Evolutionary conservation across 441 rosid genomes (phyloP).

Genomic region (Gossypium aridum): DNA sequence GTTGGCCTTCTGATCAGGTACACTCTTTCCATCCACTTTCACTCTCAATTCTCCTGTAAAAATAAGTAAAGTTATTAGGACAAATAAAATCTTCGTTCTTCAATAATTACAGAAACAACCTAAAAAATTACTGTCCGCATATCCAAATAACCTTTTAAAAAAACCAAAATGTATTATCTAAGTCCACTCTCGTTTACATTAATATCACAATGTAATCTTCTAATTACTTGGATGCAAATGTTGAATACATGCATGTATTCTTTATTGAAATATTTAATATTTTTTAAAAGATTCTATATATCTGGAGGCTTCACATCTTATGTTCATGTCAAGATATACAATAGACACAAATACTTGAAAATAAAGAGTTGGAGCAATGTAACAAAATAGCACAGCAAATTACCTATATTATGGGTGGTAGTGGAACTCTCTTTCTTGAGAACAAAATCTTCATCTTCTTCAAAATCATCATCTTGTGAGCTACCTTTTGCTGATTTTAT

Average conservation of each 20-base stretch:
- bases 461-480: conserved; percentile 60
- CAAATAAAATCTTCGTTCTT: background rate
- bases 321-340: background rate
- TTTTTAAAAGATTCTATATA: too few species aligned
- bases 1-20: conserved; percentile 65
- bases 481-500: conserved; percentile 70
- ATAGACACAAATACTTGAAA: background rate
- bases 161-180: background rate
- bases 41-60: conserved; percentile 51
- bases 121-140: background rate
- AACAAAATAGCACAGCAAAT: background rate
- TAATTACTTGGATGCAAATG: too few species aligned
- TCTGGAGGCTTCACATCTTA: background rate
- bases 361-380: background rate
- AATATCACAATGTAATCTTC: background rate
- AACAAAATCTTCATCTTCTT: conserved; percentile 57
- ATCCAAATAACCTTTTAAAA: background rate
- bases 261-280: too few species aligned
- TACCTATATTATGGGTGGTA: conserved; percentile 48
- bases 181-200: background rate
- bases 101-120: background rate
- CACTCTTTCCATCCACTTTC: conserved; percentile 54
- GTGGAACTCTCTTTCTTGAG: conserved; percentile 65
- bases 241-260: too few species aligned
- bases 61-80: background rate